Conservation (phyloP, 345 rosid species). For the Cardamine chenopodiifolia region DNA sequence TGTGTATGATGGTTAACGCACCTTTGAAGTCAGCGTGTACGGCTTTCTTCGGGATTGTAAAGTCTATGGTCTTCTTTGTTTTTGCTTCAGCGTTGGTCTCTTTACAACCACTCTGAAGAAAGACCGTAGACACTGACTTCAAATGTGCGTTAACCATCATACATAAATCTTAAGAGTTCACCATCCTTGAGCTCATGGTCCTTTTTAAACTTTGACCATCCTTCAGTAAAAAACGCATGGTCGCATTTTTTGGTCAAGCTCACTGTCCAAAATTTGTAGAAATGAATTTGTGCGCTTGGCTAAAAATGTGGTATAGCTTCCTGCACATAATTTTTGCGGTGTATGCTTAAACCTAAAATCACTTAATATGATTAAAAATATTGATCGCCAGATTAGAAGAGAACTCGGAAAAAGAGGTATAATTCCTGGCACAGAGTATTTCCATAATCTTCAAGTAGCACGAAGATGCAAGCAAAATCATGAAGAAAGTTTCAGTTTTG, state of each 20-base stretch:
- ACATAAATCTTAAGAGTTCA: conserved; percentile 36
- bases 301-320: no score
- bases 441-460: no score
- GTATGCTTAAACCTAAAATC: no score
- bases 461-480: no score
- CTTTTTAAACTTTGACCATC: conserved; percentile 35
- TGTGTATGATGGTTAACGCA: conserved; percentile 25
- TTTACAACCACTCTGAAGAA: conserved; percentile 12
- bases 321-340: no score
- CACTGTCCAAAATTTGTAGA: background rate
- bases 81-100: conserved; percentile 24
- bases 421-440: no score
- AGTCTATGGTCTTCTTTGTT: no score
- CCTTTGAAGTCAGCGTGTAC: conserved; percentile 35
- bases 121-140: conserved; percentile 32
- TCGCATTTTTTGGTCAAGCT: background rate
- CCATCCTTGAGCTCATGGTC: conserved; percentile 33
- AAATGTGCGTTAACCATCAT: conserved; percentile 21
- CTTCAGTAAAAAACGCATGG: conserved; percentile 4
- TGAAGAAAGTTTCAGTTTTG: no score
- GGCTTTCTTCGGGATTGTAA: conserved; percentile 13
- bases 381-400: no score
- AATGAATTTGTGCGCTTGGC: no score
- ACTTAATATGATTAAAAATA: no score
- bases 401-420: no score